Percentiles rank a stretch among this genome's conserved stretches.
These are phyloP conservation scores for Ceratonia siliqua DNA, from an alignment of 306 rosid species.

Conservation along the genomic window DNA sequence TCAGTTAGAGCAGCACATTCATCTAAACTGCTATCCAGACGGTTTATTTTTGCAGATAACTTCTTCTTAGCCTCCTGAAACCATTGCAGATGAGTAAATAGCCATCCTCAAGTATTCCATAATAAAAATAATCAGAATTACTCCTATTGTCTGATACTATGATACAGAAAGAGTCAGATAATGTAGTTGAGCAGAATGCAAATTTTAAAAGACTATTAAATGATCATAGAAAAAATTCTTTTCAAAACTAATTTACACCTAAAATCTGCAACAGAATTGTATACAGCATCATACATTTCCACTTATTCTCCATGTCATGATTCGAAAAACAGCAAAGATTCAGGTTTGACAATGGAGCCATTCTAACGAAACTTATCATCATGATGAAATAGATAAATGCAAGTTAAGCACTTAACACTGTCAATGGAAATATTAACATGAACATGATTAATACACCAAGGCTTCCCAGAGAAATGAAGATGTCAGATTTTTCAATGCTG, in stretches of 20 bases:
- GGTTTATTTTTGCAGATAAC: constrained; percentile 62
- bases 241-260: neutral
- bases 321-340: constrained; percentile 6
- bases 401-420: neutral
- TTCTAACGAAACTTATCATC: neutral
- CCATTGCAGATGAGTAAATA: constrained; percentile 25
- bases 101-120: constrained; percentile 3
- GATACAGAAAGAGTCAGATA: constrained; percentile 10
- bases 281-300: neutral
- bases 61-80: constrained; percentile 70
- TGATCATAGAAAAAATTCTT: neutral
- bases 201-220: neutral
- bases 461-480: constrained; percentile 25
- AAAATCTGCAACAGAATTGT: neutral
- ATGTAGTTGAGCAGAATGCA: constrained; percentile 19
- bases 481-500: constrained; percentile 8
- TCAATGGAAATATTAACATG: neutral
- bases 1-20: constrained; percentile 51
- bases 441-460: constrained; percentile 14
- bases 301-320: neutral
- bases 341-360: constrained; percentile 11
- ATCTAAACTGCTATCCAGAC: constrained; percentile 57
- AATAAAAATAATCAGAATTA: constrained; percentile 1
- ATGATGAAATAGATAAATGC: constrained; percentile 14
- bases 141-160: constrained; percentile 1